Conservation (phyloP, 805 yeast species). For the Wickerhamomyces silvicola region DNA sequence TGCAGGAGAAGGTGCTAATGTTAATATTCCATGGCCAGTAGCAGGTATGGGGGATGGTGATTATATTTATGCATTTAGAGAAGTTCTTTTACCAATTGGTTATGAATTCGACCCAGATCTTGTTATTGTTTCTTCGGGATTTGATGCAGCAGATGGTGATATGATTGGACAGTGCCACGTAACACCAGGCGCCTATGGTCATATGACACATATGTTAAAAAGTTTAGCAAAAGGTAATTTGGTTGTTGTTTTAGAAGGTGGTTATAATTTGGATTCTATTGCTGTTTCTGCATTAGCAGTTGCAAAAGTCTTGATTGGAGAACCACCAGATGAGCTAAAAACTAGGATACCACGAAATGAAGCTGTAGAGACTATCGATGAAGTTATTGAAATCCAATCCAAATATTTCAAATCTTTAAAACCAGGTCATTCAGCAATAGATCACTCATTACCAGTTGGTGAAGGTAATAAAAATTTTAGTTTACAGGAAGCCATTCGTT, state of each 20-base stretch:
- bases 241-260: constrained; percentile 92
- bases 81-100: constrained; percentile 81
- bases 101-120: constrained; percentile 89
- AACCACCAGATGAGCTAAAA: constrained; percentile 80
- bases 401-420: constrained; percentile 81
- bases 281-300: constrained; percentile 89
- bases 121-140: constrained; percentile 89
- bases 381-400: constrained; percentile 74
- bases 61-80: constrained; percentile 84
- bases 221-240: constrained; percentile 82
- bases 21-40: constrained; percentile 90
- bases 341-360: constrained; percentile 63
- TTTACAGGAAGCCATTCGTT: constrained; percentile 69
- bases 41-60: constrained; percentile 95
- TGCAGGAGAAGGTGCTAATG: constrained; percentile 76
- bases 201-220: constrained; percentile 89
- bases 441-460: constrained; percentile 28
- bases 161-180: constrained; percentile 95
- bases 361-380: constrained; percentile 73
- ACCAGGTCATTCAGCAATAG: constrained; percentile 49
- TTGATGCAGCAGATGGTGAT: constrained; percentile 98
- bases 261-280: constrained; percentile 88
- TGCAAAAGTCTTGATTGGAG: constrained; percentile 86
- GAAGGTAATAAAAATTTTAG: constrained; percentile 37
- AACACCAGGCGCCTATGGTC: constrained; percentile 92